Conservation (phyloP, 2,329 filamentous ascomycete species). For the Diaporthe ilicicola region DNA sequence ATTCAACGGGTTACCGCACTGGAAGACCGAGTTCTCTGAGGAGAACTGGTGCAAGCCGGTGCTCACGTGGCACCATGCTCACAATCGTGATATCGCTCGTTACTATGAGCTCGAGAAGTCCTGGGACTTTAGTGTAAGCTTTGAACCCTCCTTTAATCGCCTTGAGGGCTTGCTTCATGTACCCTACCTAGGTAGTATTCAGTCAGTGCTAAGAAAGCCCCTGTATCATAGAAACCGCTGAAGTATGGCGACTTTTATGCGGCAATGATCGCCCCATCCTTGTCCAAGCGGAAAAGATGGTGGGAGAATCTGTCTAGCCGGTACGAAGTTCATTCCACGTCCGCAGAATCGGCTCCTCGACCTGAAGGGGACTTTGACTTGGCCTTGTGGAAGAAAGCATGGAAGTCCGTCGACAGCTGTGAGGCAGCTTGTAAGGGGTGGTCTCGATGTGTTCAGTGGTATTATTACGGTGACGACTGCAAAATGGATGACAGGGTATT, state of each 20-base stretch:
- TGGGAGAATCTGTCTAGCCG: conserved; percentile 40
- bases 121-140: conserved; percentile 37
- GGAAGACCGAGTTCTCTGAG: conserved; percentile 12
- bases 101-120: conserved; percentile 38
- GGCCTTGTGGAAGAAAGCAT: conserved; percentile 36
- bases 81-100: conserved; percentile 38
- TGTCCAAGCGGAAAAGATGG: conserved; percentile 37
- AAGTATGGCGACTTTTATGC: conserved; percentile 39
- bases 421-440: conserved; percentile 39
- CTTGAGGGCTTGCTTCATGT: not conserved
- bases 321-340: conserved; percentile 37
- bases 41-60: conserved; percentile 28
- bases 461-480: conserved; percentile 40
- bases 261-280: conserved; percentile 36
- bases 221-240: conserved; percentile 31
- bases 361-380: conserved; percentile 30
- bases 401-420: conserved; percentile 39
- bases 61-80: conserved; percentile 37
- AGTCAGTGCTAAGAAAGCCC: not conserved
- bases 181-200: too few species aligned
- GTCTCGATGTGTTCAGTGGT: conserved; percentile 41
- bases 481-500: conserved; percentile 39
- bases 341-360: conserved; percentile 31
- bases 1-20: conserved; percentile 22
- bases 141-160: rapidly evolving